Evolutionary conservation across 2,329 filamentous ascomycete species (phyloP).

Genomic region (Sarocladium strictum): DNA sequence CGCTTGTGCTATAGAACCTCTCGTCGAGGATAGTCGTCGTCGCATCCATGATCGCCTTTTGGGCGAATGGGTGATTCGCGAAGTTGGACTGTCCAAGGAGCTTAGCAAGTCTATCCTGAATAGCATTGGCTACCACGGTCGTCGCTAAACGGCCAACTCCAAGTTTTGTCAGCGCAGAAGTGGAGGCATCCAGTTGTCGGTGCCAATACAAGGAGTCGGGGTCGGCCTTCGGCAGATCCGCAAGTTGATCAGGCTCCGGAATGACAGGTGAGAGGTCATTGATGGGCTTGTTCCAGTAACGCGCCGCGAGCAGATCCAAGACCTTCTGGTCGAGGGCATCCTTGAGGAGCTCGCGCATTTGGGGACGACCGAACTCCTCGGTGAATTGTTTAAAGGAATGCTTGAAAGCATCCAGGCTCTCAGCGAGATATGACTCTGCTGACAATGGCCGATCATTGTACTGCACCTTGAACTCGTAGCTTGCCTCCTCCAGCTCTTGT

Average conservation of each 20-base stretch:
- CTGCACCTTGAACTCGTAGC: slow-evolving; percentile 98
- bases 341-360: slow-evolving; percentile 87
- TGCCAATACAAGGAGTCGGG: slow-evolving; percentile 86
- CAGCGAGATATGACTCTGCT: slow-evolving; percentile 92
- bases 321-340: slow-evolving; percentile 91
- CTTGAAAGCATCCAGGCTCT: slow-evolving; percentile 93
- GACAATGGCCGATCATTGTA: slow-evolving; percentile 95
- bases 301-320: slow-evolving; percentile 82
- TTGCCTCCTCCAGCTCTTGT: slow-evolving; percentile 92
- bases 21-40: slow-evolving; percentile 88
- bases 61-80: slow-evolving; percentile 82
- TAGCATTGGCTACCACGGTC: slow-evolving; percentile 80
- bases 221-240: slow-evolving; percentile 77
- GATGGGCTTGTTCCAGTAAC: slow-evolving; percentile 96
- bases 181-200: slow-evolving; percentile 87
- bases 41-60: slow-evolving; percentile 87
- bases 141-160: slow-evolving; percentile 91
- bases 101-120: slow-evolving; percentile 76
- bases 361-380: slow-evolving; percentile 78
- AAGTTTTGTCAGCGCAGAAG: slow-evolving; percentile 84
- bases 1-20: slow-evolving; percentile 91
- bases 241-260: slow-evolving; percentile 65
- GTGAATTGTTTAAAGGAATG: slow-evolving; percentile 95
- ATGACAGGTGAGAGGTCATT: slow-evolving; percentile 66
- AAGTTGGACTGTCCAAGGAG: slow-evolving; percentile 81